Percentiles rank a stretch among this genome's conserved stretches.
phyloP scores from a whole-genome alignment of 2,329 filamentous ascomycete species.

The Pyrenochaeta sp. region DNA sequence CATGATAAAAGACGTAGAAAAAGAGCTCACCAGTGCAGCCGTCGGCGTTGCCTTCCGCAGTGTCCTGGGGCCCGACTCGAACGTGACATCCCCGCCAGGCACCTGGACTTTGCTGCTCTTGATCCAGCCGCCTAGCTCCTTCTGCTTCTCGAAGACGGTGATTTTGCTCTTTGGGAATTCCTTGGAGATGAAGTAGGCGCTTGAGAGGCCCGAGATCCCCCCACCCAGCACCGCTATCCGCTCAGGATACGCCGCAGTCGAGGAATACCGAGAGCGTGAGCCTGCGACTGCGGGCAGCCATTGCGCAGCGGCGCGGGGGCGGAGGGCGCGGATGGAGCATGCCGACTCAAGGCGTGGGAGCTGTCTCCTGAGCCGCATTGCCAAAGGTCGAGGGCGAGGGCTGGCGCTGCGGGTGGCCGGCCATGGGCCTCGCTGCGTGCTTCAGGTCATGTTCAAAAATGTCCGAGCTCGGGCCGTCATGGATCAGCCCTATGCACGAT shows the following conservation, averaged over 20 bases:
- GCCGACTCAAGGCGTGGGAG: slow-evolving; percentile 41
- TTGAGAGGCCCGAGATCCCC: slow-evolving; percentile 60
- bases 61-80: slow-evolving; percentile 86
- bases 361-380: slow-evolving; percentile 49
- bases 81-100: slow-evolving; percentile 69
- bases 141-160: slow-evolving; percentile 78
- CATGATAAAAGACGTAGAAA: background rate
- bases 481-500: slow-evolving; percentile 15
- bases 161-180: slow-evolving; percentile 73
- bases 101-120: slow-evolving; percentile 69
- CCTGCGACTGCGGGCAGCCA: slow-evolving; percentile 19
- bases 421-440: background rate
- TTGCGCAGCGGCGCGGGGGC: slow-evolving; percentile 27
- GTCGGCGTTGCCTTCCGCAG: slow-evolving; percentile 74
- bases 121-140: slow-evolving; percentile 84
- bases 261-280: slow-evolving; percentile 21
- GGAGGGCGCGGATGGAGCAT: slow-evolving; percentile 34
- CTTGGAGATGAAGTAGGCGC: slow-evolving; percentile 73
- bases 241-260: slow-evolving; percentile 36
- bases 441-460: slow-evolving; percentile 4
- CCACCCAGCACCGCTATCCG: slow-evolving; percentile 60
- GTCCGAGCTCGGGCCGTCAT: slow-evolving; percentile 13
- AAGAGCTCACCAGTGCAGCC: slow-evolving; percentile 69
- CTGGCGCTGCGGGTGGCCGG: slow-evolving; percentile 3
- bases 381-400: slow-evolving; percentile 27